Conservation (phyloP, 2,329 filamentous ascomycete genomes). For the Phaeomoniella chlamydospora region DNA sequence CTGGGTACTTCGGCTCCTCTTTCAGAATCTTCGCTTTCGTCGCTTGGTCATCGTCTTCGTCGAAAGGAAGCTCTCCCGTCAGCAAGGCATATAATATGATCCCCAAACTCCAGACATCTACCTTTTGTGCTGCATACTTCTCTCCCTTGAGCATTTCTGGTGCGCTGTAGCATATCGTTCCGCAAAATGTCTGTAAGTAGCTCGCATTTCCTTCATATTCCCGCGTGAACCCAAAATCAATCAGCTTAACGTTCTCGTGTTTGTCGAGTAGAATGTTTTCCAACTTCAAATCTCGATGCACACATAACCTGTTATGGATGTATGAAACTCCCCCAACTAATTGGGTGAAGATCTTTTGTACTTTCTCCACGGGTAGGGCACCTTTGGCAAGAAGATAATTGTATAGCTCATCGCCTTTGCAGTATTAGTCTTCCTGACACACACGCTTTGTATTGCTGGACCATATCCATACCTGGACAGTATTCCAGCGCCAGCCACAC, state of each 20-base stretch:
- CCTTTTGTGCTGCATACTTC: conserved; percentile 94
- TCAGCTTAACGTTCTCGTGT: conserved; percentile 91
- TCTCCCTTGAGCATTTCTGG: conserved; percentile 98
- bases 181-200: conserved; percentile 93
- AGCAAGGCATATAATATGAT: conserved; percentile 79
- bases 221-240: conserved; percentile 94
- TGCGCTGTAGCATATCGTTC: conserved; percentile 92
- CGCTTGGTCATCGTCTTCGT: conserved; percentile 82
- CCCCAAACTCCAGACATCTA: conserved; percentile 95
- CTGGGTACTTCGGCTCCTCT: conserved; percentile 74
- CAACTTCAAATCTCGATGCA: conserved; percentile 91
- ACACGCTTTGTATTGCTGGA: no score
- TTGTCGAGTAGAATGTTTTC: conserved; percentile 96
- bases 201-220: conserved; percentile 94
- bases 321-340: conserved; percentile 89
- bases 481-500: conserved; percentile 98
- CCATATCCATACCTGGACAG: conserved; percentile 70
- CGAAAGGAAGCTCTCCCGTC: conserved; percentile 75
- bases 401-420: conserved; percentile 81
- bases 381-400: conserved; percentile 86
- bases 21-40: conserved; percentile 76
- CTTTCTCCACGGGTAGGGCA: conserved; percentile 67
- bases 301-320: conserved; percentile 87
- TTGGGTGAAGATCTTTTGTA: conserved; percentile 91
- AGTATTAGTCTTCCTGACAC: conserved; percentile 4